A percentile compares a stretch with the other conserved stretches of the same genome.
phyloP scores from a whole-genome alignment of 2,329 filamentous ascomycete species.

The Diaporthe amygdali region DNA sequence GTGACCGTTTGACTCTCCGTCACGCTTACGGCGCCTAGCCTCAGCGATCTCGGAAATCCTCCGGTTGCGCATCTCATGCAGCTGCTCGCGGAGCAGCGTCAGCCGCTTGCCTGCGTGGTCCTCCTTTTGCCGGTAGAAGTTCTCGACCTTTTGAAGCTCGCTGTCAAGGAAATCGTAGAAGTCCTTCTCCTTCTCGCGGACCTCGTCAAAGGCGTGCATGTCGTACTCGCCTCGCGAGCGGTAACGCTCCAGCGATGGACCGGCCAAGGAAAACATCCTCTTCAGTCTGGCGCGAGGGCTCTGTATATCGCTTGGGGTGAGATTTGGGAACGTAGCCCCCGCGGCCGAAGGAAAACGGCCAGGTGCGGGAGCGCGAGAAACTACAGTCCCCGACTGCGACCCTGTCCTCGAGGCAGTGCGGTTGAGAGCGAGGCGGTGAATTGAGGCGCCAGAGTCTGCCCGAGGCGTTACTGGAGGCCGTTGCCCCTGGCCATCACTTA shows the following conservation, averaged over 20 bases:
- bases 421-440: slow-evolving; percentile 35
- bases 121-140: slow-evolving; percentile 88
- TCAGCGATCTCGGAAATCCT: slow-evolving; percentile 73
- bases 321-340: slow-evolving; percentile 24
- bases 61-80: slow-evolving; percentile 91
- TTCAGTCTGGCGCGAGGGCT: slow-evolving; percentile 38
- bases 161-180: slow-evolving; percentile 86
- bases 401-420: slow-evolving; percentile 43
- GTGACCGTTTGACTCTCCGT: slow-evolving; percentile 28
- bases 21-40: slow-evolving; percentile 41
- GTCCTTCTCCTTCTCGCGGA: slow-evolving; percentile 78
- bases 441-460: slow-evolving; percentile 20
- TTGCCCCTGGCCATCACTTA: slow-evolving; percentile 24
- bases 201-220: slow-evolving; percentile 49
- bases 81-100: slow-evolving; percentile 74
- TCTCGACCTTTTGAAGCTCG: slow-evolving; percentile 89
- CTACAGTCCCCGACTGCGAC: not conserved
- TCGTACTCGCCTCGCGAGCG: slow-evolving; percentile 47
- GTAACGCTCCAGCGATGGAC: slow-evolving; percentile 38
- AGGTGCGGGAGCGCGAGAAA: not conserved
- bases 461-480: not conserved
- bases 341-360: slow-evolving; percentile 26
- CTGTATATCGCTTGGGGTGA: slow-evolving; percentile 31
- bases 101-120: slow-evolving; percentile 80
- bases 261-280: slow-evolving; percentile 45